Evolutionary conservation across 441 rosid genomes (phyloP), one percentile per base, ranked within the genome.

Genomic region (Aquilaria agallochum): DNA sequence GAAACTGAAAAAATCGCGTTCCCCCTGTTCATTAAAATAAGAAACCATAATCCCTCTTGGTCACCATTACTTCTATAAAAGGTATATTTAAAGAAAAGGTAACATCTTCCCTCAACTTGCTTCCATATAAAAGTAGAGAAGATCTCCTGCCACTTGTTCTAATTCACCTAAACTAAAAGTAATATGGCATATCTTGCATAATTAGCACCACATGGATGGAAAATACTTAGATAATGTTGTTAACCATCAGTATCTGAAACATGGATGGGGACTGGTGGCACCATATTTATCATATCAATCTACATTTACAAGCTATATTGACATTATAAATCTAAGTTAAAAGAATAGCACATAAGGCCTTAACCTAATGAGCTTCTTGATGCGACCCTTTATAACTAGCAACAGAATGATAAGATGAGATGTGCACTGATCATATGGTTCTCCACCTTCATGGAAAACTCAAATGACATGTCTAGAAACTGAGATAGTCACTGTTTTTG

Each of bases 11-110:
- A 65, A 50, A 50, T 76, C 80, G 40, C 60, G 70, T 60, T 57
- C 83, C 50, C 69, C 83, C 89, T 79, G 77, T 67, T 60, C 71
- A 58, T 59, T 27, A 50, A 42, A 54, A 40, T 44, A 6, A 58
- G 59, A 58, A 11, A 46, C 20, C 31, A 65, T 7, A 50, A 49
- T 36, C 13, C 32, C 27, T 33, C 15, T 40, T 56, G 34, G 31
- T 40, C 33, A 46, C 32, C 64, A 46, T 44, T 20, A 56, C 36
- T 59, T 30, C 6, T 69, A 9, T 55, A 58, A 58, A 56, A 64
- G 9, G 15, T 49, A 50, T 7, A 65, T 55, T 36, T 11, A 36
- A n/a, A 56, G 32, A n/a, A 5, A 44, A 56, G 20, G 27, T 40
- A 47, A 1, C 27, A 40, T 12, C 1, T 3, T 53, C n/a, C 55